Evolutionary conservation across 108 stramenopile genomes (phyloP), one percentile per base, ranked within the genome.

Genomic region (Fistulifera pelliculosa): DNA sequence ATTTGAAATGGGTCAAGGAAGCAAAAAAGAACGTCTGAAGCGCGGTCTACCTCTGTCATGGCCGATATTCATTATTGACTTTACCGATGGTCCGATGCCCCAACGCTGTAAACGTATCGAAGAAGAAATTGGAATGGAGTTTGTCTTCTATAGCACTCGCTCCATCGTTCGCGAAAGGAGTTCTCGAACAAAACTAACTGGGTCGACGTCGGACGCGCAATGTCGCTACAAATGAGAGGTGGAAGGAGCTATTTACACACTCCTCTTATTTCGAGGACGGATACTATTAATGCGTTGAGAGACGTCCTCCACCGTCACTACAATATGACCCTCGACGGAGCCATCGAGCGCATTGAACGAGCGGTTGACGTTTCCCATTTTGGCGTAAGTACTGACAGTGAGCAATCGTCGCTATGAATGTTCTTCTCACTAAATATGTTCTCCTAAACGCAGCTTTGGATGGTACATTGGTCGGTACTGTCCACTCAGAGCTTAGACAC

Each of bases 51-150:
- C 66, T 18, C 19, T 49, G 53, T 22, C 24, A 18, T 68, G 66
- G 66, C 66, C 66, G n/a, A 56, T 68, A 7, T 68, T 41, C 53
- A 61, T 68, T 39, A 53, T 61, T 10, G 60, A 60, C 38, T 68
- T 68, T 56, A 68, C 54, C 0, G 66, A 68, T 41, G 38, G 49
- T 23, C 49, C 58, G 47, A 13, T 27, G 1, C 38, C 41, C 18
- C 38, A 55, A 17, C 35, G 38, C 5, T 68, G 66, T 41, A 21
- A 11, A 19, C 17, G 8, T 16, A 42, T 68, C 50, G 66, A 68
- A 68, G 39, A 47, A 8, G 38, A 27, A 25, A 38, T 68, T 12
- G 66, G 66, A n/a, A 4, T 18, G 1, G 43, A 43, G 0, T 26
- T 50, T 40, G 60, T 68, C 14, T 43, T 49, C 12, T 68, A 68